phyloP scores from a whole-genome alignment of 177 flowering plant species.

The Vitis hybrid region DNA sequence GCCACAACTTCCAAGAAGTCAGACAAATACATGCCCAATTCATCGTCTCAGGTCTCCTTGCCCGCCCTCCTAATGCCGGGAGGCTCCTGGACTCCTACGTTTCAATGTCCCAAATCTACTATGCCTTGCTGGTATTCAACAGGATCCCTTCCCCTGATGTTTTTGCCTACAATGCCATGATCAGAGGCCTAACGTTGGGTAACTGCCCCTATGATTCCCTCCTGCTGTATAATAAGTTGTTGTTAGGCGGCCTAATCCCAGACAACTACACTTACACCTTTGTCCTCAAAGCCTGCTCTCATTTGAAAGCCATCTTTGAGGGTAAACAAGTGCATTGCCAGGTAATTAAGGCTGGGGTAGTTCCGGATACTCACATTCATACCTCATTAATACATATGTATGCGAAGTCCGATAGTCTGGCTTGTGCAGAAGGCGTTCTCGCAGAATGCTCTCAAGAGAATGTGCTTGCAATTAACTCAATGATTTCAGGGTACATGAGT shows the following conservation, averaged over 20 bases:
- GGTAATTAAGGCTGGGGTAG: constrained; percentile 25
- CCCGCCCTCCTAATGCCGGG: constrained; percentile 15
- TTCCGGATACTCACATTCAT: constrained; percentile 24
- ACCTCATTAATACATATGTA: constrained; percentile 41
- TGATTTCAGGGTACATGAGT: constrained; percentile 33
- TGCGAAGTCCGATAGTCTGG: constrained; percentile 14
- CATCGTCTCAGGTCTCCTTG: constrained; percentile 30
- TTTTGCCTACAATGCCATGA: constrained; percentile 34
- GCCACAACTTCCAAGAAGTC: constrained; percentile 23
- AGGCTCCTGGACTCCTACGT: constrained; percentile 29
- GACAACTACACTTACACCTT: constrained; percentile 41
- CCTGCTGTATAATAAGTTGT: constrained; percentile 18
- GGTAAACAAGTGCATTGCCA: constrained; percentile 31
- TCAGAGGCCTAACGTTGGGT: constrained; percentile 29
- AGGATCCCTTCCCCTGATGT: constrained; percentile 22
- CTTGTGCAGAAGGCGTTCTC: constrained; percentile 23
- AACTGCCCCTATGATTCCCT: constrained; percentile 17
- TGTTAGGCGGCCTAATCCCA: constrained; percentile 18
- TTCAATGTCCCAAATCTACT: constrained; percentile 10
- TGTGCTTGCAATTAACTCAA: constrained; percentile 21
- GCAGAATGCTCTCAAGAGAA: constrained; percentile 16
- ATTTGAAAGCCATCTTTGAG: constrained; percentile 20
- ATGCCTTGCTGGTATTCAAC: constrained; percentile 25
- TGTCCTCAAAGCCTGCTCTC: constrained; percentile 43
- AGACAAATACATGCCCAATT: constrained; percentile 36